Percentiles rank a stretch among this genome's conserved stretches.
phyloP scores from a whole-genome alignment of 345 rosid genomes.

The Iberis pinnata region DNA sequence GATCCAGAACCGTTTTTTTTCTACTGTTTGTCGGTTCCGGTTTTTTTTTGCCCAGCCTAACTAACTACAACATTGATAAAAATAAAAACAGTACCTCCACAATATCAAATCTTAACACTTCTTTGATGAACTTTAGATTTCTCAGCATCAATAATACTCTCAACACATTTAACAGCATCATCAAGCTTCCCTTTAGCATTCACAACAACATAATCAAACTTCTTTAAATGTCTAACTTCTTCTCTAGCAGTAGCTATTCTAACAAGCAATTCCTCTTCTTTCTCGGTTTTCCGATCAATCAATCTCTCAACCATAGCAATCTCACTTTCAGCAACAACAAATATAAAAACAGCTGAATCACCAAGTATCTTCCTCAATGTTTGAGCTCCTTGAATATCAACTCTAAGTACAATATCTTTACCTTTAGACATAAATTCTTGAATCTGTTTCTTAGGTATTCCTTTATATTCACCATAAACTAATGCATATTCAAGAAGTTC shows the following conservation, averaged over 20 bases:
- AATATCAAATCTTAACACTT: constrained; percentile 43
- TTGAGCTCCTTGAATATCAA: constrained; percentile 84
- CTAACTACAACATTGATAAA: no score
- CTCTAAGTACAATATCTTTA: constrained; percentile 68
- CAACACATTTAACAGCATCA: constrained; percentile 54
- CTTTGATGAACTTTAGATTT: constrained; percentile 74
- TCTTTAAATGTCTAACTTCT: constrained; percentile 58
- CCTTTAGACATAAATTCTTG: constrained; percentile 71
- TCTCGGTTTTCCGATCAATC: constrained; percentile 79
- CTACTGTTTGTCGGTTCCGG: no score
- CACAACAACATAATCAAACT: constrained; percentile 75
- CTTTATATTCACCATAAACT: constrained; percentile 89
- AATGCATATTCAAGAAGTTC: constrained; percentile 83
- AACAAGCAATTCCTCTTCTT: constrained; percentile 62
- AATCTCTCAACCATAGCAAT: constrained; percentile 71
- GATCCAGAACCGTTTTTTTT: no score
- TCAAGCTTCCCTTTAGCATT: constrained; percentile 79
- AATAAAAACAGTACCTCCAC: neutral
- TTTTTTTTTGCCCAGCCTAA: no score
- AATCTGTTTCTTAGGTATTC: constrained; percentile 76
- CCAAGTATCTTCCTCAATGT: constrained; percentile 66
- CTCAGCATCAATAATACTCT: constrained; percentile 85
- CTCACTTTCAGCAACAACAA: constrained; percentile 79
- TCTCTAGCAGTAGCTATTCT: constrained; percentile 78
- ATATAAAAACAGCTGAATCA: constrained; percentile 69